Percentiles rank a stretch among this genome's conserved stretches.
These are phyloP conservation scores for Fusarium sulawesiense DNA, from an alignment of 2,329 filamentous ascomycete species.

Conservation along the genomic window DNA sequence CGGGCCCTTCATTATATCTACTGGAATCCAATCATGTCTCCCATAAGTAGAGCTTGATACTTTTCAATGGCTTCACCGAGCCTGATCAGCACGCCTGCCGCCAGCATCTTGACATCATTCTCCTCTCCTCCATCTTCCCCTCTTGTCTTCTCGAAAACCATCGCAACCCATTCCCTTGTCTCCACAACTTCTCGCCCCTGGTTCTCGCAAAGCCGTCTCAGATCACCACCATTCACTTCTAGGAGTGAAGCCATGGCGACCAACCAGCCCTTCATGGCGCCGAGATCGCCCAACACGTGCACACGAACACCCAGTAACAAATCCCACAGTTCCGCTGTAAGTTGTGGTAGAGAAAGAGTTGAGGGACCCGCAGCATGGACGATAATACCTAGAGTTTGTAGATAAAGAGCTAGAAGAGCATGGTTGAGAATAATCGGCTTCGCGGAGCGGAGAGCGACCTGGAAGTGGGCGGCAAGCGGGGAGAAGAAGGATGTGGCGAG, in stretches of 20 bases:
- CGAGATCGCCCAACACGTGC: conserved; percentile 68
- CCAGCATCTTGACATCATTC: conserved; percentile 81
- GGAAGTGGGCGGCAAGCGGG: conserved; percentile 84
- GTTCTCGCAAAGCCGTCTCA: conserved; percentile 76
- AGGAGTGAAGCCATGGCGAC: conserved; percentile 83
- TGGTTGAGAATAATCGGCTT: conserved; percentile 76
- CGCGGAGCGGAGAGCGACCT: conserved; percentile 66
- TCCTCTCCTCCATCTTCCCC: conserved; percentile 72
- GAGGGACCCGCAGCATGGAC: conserved; percentile 86
- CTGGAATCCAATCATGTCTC: conserved; percentile 66
- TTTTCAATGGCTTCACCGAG: conserved; percentile 84
- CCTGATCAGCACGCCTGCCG: conserved; percentile 81
- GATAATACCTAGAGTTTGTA: conserved; percentile 87
- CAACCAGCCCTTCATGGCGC: conserved; percentile 78
- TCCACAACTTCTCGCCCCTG: conserved; percentile 84
- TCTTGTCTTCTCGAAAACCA: conserved; percentile 74
- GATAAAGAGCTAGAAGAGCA: conserved; percentile 79
- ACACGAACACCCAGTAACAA: conserved; percentile 79
- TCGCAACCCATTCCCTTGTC: conserved; percentile 85
- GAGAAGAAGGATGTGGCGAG: conserved; percentile 85
- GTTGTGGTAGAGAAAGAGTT: conserved; percentile 78
- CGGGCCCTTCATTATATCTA: background rate
- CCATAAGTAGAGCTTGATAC: conserved; percentile 81
- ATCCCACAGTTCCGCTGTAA: conserved; percentile 87
- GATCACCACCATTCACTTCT: conserved; percentile 81